These are phyloP conservation scores for Rubia balearica DNA, from an alignment of 305 asterid species.

Conservation along the genomic window DNA sequence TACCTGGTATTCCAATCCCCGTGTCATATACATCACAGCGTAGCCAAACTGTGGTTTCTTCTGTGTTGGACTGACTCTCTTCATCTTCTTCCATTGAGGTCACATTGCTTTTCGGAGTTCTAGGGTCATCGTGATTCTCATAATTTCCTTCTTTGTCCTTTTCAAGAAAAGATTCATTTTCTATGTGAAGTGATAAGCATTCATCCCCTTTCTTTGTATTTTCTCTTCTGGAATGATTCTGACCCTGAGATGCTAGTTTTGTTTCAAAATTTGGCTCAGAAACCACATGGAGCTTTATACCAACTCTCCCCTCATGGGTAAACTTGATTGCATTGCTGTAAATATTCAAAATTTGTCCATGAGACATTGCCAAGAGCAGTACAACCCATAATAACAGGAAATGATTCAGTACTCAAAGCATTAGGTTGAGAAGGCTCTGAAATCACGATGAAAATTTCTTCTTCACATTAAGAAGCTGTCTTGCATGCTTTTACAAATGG, in stretches of 20 bases:
- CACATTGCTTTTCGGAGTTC: slow-evolving; percentile 20
- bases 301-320: slow-evolving; percentile 87
- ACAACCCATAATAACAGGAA: neutral
- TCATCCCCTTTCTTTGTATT: slow-evolving; percentile 20
- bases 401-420: neutral
- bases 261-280: slow-evolving; percentile 30
- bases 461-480: neutral
- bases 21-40: slow-evolving; percentile 83
- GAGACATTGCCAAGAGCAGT: neutral
- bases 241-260: slow-evolving; percentile 31
- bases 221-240: slow-evolving; percentile 25
- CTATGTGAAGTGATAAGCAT: slow-evolving; percentile 20
- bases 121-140: slow-evolving; percentile 23
- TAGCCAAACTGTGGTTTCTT: slow-evolving; percentile 68
- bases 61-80: slow-evolving; percentile 20
- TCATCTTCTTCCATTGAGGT: slow-evolving; percentile 30
- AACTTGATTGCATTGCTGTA: slow-evolving; percentile 83
- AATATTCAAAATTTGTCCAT: slow-evolving; percentile 14
- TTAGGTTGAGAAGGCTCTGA: neutral
- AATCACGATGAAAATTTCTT: neutral
- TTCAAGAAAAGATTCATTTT: slow-evolving; percentile 15
- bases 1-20: slow-evolving; percentile 96
- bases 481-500: neutral
- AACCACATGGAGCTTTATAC: slow-evolving; percentile 66
- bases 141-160: slow-evolving; percentile 19